Base-by-base conservation (phyloP, 805 yeast genomes). In the Metschnikowia chrysomelidarum region DNA sequence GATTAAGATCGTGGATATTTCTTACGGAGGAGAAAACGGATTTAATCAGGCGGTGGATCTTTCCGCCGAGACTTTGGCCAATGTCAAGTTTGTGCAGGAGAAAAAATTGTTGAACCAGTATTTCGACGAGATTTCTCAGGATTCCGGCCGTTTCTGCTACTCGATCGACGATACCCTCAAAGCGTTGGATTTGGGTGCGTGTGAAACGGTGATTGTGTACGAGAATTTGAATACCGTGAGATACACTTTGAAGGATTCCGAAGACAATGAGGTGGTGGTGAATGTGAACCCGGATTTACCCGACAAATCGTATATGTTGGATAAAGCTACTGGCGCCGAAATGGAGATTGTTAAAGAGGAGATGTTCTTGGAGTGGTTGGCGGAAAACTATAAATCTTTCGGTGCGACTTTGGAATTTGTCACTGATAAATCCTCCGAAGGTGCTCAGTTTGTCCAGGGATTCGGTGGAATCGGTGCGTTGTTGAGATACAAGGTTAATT, bases 11-110 rank as follows among this genome's bases (percentile, higher is more conserved):
- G 98, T 94, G 38, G 99, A 93, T 72, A 85, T 93, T 38, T 89
- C 98, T 3, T 93, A 93, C 58, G 99, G 99, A 66, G 98, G 99
- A 60, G 98, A 93, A 68, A 93, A 93, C 62, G 99, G 99, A 30
- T 93, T 93, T 74, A 93, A 93, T 71, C 99, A 93, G 73, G 99
- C 99, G 28, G 94, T 93, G 54, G 98, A 93, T 67, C 75, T 93
- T 50, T 85, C 97, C 20, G 96, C 97, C 19, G 99, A 93, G 73
- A 85, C 98, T 18, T 75, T 93, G 57, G 84, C 97, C 32, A 93
- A 91, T 62, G 99, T 93, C 51, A 93, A 93, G 65, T 93, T 93
- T 60, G 91, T 93, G 43, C 98, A 93, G 71, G 99, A 93, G 64
- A 93, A 93, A 85, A 91, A 91, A 71, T 77, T 93, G 54, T 81